phyloP scores from a whole-genome alignment of 2,329 filamentous ascomycete genomes.

The Aspergillus glaucus region DNA sequence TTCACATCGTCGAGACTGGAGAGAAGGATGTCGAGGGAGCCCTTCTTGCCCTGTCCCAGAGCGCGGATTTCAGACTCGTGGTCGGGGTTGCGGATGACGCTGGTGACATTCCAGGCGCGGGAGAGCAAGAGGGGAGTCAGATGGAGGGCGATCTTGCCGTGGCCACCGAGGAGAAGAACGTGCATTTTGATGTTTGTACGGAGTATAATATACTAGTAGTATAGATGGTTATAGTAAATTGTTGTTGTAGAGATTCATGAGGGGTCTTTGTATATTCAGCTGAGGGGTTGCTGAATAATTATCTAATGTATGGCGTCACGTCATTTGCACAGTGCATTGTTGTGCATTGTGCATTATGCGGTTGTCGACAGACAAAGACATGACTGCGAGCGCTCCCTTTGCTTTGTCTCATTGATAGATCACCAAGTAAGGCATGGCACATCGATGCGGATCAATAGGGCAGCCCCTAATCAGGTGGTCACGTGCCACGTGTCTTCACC shows the following conservation, averaged over 20 bases:
- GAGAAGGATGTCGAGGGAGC: conserved; percentile 63
- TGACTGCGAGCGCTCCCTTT: too few species aligned
- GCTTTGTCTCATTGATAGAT: too few species aligned
- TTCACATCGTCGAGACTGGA: conserved; percentile 66
- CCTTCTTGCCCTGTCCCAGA: conserved; percentile 52
- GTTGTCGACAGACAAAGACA: too few species aligned
- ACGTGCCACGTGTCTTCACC: too few species aligned
- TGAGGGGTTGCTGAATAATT: too few species aligned
- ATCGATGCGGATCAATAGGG: too few species aligned
- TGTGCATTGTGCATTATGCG: too few species aligned
- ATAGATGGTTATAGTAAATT: not conserved
- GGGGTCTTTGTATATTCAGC: too few species aligned
- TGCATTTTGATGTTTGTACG: conserved; percentile 22
- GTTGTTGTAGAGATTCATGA: not conserved
- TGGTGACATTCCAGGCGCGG: conserved; percentile 70
- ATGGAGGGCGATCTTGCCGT: conserved; percentile 69
- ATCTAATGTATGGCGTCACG: too few species aligned
- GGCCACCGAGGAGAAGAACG: conserved; percentile 72
- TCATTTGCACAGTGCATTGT: too few species aligned
- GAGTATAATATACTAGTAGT: not conserved
- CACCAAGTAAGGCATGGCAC: too few species aligned
- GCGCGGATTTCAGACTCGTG: conserved; percentile 60
- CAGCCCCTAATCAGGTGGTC: too few species aligned
- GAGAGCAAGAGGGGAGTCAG: conserved; percentile 71
- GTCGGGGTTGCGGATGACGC: conserved; percentile 66